Base-by-base conservation (phyloP, 2,329 filamentous ascomycete species). In the Teratosphaeria nubilosa region DNA sequence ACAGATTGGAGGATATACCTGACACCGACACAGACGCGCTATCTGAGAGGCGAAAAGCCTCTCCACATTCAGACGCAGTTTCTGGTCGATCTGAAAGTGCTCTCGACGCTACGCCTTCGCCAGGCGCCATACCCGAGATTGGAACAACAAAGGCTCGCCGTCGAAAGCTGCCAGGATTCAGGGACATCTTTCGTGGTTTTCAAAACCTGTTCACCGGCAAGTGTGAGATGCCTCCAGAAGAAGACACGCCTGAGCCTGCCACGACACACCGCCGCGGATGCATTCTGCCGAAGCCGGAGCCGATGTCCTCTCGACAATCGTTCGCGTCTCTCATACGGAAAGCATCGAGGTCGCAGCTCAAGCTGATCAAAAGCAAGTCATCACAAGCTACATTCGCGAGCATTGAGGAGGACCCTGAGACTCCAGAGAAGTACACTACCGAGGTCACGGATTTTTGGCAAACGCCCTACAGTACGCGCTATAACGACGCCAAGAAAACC, bases 381-480 rank as follows among this genome's bases (percentile, higher is more conserved):
- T 63, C 61, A 27, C n/a, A 53, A 14, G 51, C 31, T 22, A 53
- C 25, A 30, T 53, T 34, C 16, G 27, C 14, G 1, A 53, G 25
- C 51, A 53, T 53, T 20, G 51, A 53, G 14, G 51, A 22, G 24
- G 20, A 22, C 4, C 27, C 20, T 32, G 22, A 20, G 13, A 27
- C 32, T 7, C 14, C 27, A 30, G 27, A 27, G n/a, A 25, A 22
- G 5, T 41, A 59, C 25, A 58, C 51, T 48, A 57, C 65, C 11
- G 56, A 64, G 52, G 66, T 71, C 31, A 69, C 66, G 10, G 54
- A 64, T 14, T 71, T 70, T 52, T 54, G 63, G 16, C 67, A 70
- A 52, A 71, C 69, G 6, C 67, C 69, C 2, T 69, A 62, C 64
- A 63, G 57, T 51, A 65, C 68, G 48, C 65, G 69, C 9, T 69